Conservation (phyloP, 768 basidiomycete species). For the Floccularia luteovirens region DNA sequence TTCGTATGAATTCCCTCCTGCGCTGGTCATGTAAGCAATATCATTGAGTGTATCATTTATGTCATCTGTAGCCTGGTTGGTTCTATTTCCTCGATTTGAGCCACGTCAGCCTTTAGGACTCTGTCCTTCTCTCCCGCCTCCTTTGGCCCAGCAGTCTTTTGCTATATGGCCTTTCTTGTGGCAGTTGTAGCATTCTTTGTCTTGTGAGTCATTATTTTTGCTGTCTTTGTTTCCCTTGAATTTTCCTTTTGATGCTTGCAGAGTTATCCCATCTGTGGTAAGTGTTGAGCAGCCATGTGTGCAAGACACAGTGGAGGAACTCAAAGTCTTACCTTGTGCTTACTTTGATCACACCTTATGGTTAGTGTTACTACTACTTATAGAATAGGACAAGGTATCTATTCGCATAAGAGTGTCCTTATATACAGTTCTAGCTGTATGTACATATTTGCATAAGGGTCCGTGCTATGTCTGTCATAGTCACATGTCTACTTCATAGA, state of each 20-base stretch:
- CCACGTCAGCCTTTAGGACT: conserved; percentile 13
- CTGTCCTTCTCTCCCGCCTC: conserved; percentile 25
- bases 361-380: no score
- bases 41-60: conserved; percentile 7
- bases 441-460: no score
- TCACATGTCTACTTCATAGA: no score
- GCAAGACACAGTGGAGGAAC: no score
- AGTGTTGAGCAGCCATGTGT: no score
- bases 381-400: no score
- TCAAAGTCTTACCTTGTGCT: no score
- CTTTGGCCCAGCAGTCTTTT: conserved; percentile 19
- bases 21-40: conserved; percentile 5
- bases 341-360: no score
- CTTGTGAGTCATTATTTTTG: no score
- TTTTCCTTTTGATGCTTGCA: background rate
- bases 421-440: no score
- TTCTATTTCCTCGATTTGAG: conserved; percentile 8
- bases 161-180: conserved; percentile 19
- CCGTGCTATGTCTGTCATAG: no score
- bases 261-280: background rate
- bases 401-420: no score
- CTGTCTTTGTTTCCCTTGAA: conserved; percentile 6
- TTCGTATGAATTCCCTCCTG: background rate
- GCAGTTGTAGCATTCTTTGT: conserved; percentile 20
- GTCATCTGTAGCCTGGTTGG: conserved; percentile 7